Percentiles rank a stretch among this genome's conserved stretches.
These are phyloP conservation scores for Apiospora malaysiana DNA, from an alignment of 2,329 filamentous ascomycete genomes.

Conservation along the genomic window DNA sequence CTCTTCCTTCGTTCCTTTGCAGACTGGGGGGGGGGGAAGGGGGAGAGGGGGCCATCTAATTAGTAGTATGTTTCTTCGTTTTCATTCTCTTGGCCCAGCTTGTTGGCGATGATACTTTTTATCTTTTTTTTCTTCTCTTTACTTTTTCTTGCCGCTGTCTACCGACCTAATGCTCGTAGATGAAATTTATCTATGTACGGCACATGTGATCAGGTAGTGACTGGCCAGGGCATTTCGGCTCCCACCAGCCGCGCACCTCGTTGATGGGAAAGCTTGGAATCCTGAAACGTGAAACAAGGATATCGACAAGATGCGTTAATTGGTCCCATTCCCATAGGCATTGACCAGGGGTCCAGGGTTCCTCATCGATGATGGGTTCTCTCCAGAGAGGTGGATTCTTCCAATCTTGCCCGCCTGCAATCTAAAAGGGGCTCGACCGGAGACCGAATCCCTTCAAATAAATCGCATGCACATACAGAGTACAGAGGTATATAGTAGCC, in stretches of 20 bases:
- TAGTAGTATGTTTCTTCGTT: not conserved
- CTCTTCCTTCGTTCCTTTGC: not conserved
- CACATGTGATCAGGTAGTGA: not conserved
- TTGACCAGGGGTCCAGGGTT: slow-evolving; percentile 9
- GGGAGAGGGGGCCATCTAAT: too few relatives aligned
- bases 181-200: not conserved
- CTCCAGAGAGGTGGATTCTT: slow-evolving; percentile 16
- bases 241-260: not conserved
- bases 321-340: slow-evolving; percentile 8
- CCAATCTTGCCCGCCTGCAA: not conserved
- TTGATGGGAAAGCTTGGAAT: slow-evolving; percentile 17
- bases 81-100: not conserved
- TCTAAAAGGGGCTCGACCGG: not conserved
- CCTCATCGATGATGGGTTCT: not conserved
- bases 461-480: too few relatives aligned
- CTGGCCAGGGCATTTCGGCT: not conserved
- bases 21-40: not conserved
- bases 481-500: too few relatives aligned
- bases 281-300: slow-evolving; percentile 16
- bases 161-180: not conserved
- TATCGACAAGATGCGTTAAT: slow-evolving; percentile 18
- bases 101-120: not conserved
- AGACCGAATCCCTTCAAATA: not conserved
- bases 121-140: not conserved
- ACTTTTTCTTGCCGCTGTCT: not conserved